Base-by-base conservation (phyloP, 371 early-diverging fungal genomes). In the Actinomortierella wolfii region DNA sequence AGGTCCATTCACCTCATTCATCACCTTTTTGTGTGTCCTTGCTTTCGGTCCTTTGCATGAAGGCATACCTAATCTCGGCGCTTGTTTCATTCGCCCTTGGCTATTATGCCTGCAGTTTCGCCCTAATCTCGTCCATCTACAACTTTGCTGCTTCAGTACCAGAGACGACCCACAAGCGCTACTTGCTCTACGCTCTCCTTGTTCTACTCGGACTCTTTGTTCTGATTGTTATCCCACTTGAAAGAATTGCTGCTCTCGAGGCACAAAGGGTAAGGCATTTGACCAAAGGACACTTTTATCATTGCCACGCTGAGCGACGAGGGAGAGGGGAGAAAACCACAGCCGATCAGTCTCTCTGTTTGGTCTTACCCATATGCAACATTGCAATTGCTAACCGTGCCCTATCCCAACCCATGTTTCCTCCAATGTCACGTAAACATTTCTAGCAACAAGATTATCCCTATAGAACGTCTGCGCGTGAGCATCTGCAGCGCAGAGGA, bases 151-250 rank as follows among this genome's bases (percentile, higher is more conserved):
- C 75, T 56, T 76, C 79, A 20, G 68, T 81, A 20, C 76, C 81
- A n/a, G 71, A 74, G 26, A 79, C 81, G 3, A 70, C 81, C 3
- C 79, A 81, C 61, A 81, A 81, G 78, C 50, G 71, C 47, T 63
- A 75, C 47, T 53, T 79, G 2, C 57, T 79, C 17, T 71, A 71
- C 69, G 78, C 74, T 2, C 57, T 81, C 25, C 46, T 77, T 11
- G 63, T 75, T 28, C 66, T 81, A 5, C 42, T 66, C 3, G 53
- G 67, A 14, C 70, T 77, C 5, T 81, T 81, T 51, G 48, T 79
- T 41, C 53, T 76, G 39, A 79, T 81, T 49, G 39, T 81, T 34
- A 68, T 76, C 51, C 79, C 79, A 11, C 50, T 81, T 40, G 78
- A 81, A 49, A 77, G 78, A 21, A 71, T 81, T 28, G 81, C 79